phyloP scores from a whole-genome alignment of 192 early-diverging fungal species.

The Umbelopsis ramanniana region DNA sequence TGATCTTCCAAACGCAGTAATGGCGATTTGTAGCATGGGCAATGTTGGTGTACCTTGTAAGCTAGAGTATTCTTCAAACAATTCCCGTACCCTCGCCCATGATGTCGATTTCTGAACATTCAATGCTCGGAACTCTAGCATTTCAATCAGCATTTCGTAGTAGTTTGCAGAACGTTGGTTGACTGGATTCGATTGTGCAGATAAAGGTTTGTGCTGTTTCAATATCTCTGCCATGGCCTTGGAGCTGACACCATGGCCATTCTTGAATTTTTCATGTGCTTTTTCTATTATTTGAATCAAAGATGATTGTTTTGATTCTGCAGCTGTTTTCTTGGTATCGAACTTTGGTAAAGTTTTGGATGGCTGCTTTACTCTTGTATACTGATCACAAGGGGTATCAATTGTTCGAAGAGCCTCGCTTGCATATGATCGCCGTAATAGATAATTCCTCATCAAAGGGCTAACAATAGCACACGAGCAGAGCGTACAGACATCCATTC shows the following conservation, averaged over 20 bases:
- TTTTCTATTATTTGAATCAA: neutral
- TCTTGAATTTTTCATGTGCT: neutral
- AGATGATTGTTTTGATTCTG: neutral
- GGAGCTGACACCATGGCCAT: neutral
- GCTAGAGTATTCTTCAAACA: neutral
- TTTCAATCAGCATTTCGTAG: neutral
- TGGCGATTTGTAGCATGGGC: neutral
- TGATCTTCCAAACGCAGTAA: constrained; percentile 12
- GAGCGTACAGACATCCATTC: neutral
- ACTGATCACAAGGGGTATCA: constrained; percentile 13
- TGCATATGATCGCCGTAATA: constrained; percentile 4
- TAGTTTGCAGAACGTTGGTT: neutral
- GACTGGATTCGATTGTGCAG: neutral
- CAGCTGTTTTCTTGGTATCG: neutral
- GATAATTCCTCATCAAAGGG: constrained; percentile 19
- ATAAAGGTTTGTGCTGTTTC: neutral
- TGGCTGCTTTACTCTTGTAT: neutral
- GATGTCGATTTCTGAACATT: neutral
- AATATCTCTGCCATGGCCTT: neutral
- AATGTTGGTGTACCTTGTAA: neutral
- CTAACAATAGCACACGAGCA: constrained; percentile 13
- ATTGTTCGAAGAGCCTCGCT: constrained; percentile 20
- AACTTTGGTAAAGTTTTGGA: neutral
- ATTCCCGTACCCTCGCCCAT: neutral
- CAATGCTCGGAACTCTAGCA: neutral